Conservation (phyloP, 2,329 filamentous ascomycete genomes). For the Fonsecaea multimorphosa region DNA sequence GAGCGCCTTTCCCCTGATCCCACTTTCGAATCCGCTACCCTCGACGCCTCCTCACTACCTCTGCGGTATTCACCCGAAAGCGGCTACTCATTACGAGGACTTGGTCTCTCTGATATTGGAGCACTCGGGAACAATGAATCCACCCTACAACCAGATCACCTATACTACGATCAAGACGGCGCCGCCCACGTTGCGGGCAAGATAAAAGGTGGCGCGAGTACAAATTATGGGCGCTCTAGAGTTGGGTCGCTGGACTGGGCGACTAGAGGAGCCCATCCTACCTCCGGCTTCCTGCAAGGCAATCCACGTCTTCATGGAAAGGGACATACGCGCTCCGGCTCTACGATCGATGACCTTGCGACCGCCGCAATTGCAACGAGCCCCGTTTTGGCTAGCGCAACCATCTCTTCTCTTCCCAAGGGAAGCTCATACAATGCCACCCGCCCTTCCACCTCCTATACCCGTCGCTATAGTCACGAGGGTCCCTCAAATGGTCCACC, state of each 20-base stretch:
- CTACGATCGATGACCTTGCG: conserved; percentile 57
- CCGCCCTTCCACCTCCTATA: conserved; percentile 42
- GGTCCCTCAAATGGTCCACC: conserved; percentile 56
- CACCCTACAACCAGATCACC: conserved; percentile 33
- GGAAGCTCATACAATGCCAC: conserved; percentile 39
- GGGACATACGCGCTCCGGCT: conserved; percentile 53
- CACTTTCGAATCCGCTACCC: conserved; percentile 20
- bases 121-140: conserved; percentile 16
- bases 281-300: conserved; percentile 16
- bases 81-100: conserved; percentile 28
- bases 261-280: not conserved
- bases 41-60: conserved; percentile 13
- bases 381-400: conserved; percentile 49
- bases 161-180: conserved; percentile 37
- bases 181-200: conserved; percentile 36
- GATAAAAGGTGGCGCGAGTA: conserved; percentile 23
- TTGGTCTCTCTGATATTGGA: conserved; percentile 33
- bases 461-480: conserved; percentile 40
- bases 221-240: conserved; percentile 8
- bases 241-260: conserved; percentile 1
- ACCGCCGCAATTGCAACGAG: conserved; percentile 59
- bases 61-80: conserved; percentile 16
- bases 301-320: conserved; percentile 14
- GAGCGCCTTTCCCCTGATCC: conserved; percentile 39
- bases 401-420: conserved; percentile 41